Conservation (phyloP, 148 eudicot species). For the Fallopia convolvulus region DNA sequence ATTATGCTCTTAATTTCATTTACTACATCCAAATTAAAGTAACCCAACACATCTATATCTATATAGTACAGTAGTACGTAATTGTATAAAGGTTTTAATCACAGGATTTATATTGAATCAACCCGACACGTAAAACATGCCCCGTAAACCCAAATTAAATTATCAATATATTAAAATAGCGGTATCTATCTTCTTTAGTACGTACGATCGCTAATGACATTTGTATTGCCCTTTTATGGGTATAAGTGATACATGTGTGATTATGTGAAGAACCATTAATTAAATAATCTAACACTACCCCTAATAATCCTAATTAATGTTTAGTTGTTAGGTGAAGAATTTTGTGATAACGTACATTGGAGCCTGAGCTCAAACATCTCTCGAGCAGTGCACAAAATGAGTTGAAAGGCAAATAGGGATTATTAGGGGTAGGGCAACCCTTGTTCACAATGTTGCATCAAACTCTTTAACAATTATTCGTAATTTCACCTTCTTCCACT, state of each 20-base stretch:
- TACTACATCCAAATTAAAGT: no score
- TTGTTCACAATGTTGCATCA: not conserved
- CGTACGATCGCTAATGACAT: no score
- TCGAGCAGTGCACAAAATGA: not conserved
- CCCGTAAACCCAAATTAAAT: no score
- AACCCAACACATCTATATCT: no score
- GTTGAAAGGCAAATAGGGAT: not conserved
- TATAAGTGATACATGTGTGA: not conserved
- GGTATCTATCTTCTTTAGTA: no score
- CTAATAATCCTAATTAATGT: not conserved
- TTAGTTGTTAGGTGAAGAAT: not conserved
- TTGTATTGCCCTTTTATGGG: not conserved
- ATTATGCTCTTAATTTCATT: no score
- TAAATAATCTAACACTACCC: not conserved
- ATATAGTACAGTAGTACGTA: no score
- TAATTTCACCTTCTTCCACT: not conserved
- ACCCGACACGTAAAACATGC: no score
- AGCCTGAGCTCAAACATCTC: not conserved
- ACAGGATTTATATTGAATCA: no score
- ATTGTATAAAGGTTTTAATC: no score
- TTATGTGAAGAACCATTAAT: not conserved
- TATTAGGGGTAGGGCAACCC: not conserved
- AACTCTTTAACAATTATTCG: not conserved
- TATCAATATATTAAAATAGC: no score
- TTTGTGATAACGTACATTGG: not conserved